phyloP scores from a whole-genome alignment of 495 filamentous ascomycete genomes.

The Podospora comata region DNA sequence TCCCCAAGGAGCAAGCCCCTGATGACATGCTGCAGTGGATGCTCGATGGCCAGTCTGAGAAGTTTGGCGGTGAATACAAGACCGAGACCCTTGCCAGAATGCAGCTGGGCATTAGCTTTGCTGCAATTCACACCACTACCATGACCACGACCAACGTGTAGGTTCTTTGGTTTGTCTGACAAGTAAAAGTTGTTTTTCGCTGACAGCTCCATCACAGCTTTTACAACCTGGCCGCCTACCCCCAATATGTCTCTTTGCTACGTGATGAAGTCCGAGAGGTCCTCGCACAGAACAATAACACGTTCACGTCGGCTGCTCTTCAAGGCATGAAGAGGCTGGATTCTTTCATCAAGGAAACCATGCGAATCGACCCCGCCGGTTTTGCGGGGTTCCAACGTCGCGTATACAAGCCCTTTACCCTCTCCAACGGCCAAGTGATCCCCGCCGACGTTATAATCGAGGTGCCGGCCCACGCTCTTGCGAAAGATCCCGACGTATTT shows the following conservation, averaged over 20 bases:
- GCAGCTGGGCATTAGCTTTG: conserved; percentile 47
- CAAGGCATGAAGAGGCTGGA: conserved; percentile 39
- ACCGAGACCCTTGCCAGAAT: conserved; percentile 31
- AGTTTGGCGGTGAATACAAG: conserved; percentile 14
- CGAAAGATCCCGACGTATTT: conserved; percentile 30
- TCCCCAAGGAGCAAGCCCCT: conserved; percentile 27
- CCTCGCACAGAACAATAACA: conserved; percentile 28
- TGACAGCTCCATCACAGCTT: conserved; percentile 11
- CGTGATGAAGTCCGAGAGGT: conserved; percentile 50
- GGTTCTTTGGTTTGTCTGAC: not conserved
- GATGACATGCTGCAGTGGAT: conserved; percentile 43
- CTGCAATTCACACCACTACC: conserved; percentile 46
- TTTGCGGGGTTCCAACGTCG: conserved; percentile 36
- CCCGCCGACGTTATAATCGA: conserved; percentile 38
- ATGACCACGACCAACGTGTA: conserved; percentile 12
- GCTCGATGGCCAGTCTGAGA: conserved; percentile 29
- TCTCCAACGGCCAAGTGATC: conserved; percentile 42
- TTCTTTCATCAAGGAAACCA: conserved; percentile 37
- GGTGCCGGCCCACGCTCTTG: conserved; percentile 39
- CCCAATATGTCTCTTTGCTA: conserved; percentile 45
- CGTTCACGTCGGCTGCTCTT: conserved; percentile 30
- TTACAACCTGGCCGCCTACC: conserved; percentile 42
- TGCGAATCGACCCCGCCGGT: conserved; percentile 26
- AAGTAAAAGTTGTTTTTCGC: not conserved
- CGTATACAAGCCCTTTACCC: conserved; percentile 37